These are phyloP conservation scores for Alternaria ventricosa DNA, from an alignment of 2,329 filamentous ascomycete genomes.

Conservation along the genomic window DNA sequence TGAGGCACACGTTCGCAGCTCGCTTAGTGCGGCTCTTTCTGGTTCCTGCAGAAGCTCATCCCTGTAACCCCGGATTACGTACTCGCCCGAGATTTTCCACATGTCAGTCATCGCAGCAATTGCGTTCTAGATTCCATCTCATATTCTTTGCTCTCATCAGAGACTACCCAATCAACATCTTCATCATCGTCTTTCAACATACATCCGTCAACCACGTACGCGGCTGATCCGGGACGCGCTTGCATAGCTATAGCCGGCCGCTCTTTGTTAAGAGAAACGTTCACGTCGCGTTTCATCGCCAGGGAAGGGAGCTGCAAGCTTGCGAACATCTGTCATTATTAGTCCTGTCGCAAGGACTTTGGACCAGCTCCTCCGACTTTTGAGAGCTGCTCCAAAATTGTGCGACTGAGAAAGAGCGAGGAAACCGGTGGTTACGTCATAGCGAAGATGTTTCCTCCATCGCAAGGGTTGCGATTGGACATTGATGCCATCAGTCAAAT, in stretches of 20 bases:
- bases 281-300: neutral
- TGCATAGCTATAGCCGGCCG: neutral
- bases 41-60: constrained; percentile 24
- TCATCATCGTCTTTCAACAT: neutral
- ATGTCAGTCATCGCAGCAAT: constrained; percentile 20
- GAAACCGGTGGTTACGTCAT: constrained; percentile 37
- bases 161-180: neutral
- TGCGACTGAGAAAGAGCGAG: constrained; percentile 6
- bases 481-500: constrained; percentile 93
- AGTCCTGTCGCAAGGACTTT: neutral
- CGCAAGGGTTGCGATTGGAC: constrained; percentile 71
- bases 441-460: constrained; percentile 59
- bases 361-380: neutral
- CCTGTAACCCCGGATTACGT: constrained; percentile 29
- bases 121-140: constrained; percentile 13
- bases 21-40: constrained; percentile 17
- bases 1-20: constrained; percentile 5
- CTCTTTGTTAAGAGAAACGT: constrained; percentile 3
- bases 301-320: neutral
- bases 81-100: constrained; percentile 23
- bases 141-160: constrained; percentile 3
- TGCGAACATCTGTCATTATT: neutral
- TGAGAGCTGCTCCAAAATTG: neutral
- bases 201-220: neutral
- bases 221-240: neutral